Conservation (phyloP, 257 asterid genomes). For the Solanum raphanifolium region DNA sequence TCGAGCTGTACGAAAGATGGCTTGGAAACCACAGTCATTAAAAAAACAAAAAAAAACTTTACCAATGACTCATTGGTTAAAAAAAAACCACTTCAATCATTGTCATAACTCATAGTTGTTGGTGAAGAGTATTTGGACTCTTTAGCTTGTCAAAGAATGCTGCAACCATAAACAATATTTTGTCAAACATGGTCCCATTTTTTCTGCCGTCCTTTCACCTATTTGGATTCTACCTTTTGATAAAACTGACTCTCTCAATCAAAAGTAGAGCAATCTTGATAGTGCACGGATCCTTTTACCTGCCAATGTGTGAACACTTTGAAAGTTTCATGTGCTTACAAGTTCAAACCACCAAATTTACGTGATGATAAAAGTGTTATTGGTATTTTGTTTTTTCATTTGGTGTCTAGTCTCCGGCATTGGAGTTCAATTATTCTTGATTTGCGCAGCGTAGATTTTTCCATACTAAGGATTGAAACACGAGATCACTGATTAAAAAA, state of each 20-base stretch:
- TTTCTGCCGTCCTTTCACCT: not conserved
- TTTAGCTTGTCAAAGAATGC: not conserved
- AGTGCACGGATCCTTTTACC: not conserved
- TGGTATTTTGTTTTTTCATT: too few relatives aligned
- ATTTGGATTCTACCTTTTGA: not conserved
- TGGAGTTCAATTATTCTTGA: not conserved
- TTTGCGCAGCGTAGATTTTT: not conserved
- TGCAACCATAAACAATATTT: not conserved
- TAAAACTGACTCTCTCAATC: not conserved
- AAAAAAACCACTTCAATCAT: not conserved
- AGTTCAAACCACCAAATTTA: not conserved
- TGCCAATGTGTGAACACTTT: not conserved
- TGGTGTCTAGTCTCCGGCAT: rapidly evolving
- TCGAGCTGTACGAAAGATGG: too few relatives aligned
- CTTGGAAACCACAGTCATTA: too few relatives aligned
- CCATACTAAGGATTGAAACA: too few relatives aligned
- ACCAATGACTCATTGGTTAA: not conserved
- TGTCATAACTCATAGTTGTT: not conserved
- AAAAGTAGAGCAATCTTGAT: not conserved
- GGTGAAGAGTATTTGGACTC: not conserved
- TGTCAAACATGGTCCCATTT: not conserved
- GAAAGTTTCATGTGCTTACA: not conserved
- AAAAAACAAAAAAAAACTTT: not conserved
- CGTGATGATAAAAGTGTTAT: not conserved
- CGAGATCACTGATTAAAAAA: not conserved